A percentile compares a stretch with the other conserved stretches of the same genome.
Conservation (phyloP, 2,329 filamentous ascomycete genomes). For the Thermothelomyces thermophilus region DNA sequence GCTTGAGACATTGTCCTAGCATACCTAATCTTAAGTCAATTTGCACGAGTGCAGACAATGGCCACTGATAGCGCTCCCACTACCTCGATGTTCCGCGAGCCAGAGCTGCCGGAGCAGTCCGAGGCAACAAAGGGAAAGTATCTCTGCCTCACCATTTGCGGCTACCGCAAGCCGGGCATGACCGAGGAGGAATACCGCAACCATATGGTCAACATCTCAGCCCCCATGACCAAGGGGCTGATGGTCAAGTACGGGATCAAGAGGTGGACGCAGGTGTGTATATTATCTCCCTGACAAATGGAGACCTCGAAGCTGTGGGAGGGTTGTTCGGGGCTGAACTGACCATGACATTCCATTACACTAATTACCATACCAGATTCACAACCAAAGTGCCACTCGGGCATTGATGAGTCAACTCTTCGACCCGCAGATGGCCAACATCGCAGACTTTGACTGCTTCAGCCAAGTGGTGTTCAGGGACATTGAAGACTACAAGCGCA, state of each 20-base stretch:
- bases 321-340: no score
- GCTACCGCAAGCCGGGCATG: constrained; percentile 42
- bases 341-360: no score
- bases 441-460: constrained; percentile 45
- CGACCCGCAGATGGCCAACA: constrained; percentile 42
- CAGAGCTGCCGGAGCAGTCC: no score
- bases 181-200: constrained; percentile 41
- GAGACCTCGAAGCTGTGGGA: constrained; percentile 15
- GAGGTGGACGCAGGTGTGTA: constrained; percentile 34
- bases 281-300: neutral
- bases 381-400: constrained; percentile 33
- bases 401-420: constrained; percentile 36
- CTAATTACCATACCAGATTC: constrained; percentile 30
- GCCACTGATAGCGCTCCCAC: no score
- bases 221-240: constrained; percentile 40
- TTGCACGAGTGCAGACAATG: no score
- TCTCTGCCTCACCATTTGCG: constrained; percentile 43
- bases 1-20: no score
- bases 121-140: constrained; percentile 15
- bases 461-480: constrained; percentile 41
- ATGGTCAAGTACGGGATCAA: constrained; percentile 45
- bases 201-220: constrained; percentile 42
- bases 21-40: no score
- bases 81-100: neutral
- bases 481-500: constrained; percentile 40